A percentile compares a stretch with the other conserved stretches of the same genome.
Conservation (phyloP, 1,139 yeast species). For the Sugiyamaella xylanicola region DNA sequence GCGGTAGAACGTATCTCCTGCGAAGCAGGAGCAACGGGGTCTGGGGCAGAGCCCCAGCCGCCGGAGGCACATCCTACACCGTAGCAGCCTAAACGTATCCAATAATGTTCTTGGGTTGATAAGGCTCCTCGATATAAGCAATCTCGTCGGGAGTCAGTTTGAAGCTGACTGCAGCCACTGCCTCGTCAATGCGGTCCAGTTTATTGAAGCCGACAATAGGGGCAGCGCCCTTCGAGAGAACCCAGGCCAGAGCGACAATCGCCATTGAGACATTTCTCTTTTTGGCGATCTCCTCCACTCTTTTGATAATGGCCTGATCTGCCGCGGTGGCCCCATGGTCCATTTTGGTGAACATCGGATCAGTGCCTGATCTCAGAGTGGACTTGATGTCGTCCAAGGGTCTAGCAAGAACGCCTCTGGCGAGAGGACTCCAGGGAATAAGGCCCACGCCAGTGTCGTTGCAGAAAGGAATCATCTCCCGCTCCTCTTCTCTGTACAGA, state of each 20-base stretch:
- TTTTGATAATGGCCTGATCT: conserved; percentile 45
- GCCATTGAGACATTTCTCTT: conserved; percentile 54
- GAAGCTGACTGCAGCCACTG: conserved; percentile 50
- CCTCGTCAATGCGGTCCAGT: conserved; percentile 55
- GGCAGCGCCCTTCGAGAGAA: conserved; percentile 50
- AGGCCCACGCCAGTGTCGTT: conserved; percentile 51
- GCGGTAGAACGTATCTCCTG: too few species aligned
- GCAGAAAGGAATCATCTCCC: conserved; percentile 60
- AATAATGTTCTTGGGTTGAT: conserved; percentile 30
- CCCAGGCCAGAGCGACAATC: conserved; percentile 57
- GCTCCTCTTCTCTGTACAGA: conserved; percentile 60
- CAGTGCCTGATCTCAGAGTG: conserved; percentile 16
- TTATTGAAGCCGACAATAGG: conserved; percentile 61
- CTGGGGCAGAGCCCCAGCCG: neutral
- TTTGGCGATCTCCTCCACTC: conserved; percentile 57
- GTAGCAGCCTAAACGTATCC: neutral
- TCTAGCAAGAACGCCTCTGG: conserved; percentile 52
- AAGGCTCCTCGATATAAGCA: conserved; percentile 54
- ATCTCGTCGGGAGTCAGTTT: conserved; percentile 51
- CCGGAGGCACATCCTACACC: neutral
- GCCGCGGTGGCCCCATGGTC: conserved; percentile 6
- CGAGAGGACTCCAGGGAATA: conserved; percentile 56
- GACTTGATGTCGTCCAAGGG: conserved; percentile 41
- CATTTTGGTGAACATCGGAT: conserved; percentile 2
- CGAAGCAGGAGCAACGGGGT: neutral